These are phyloP conservation scores for Solanum chilense DNA, from an alignment of 257 asterid species.

Conservation along the genomic window DNA sequence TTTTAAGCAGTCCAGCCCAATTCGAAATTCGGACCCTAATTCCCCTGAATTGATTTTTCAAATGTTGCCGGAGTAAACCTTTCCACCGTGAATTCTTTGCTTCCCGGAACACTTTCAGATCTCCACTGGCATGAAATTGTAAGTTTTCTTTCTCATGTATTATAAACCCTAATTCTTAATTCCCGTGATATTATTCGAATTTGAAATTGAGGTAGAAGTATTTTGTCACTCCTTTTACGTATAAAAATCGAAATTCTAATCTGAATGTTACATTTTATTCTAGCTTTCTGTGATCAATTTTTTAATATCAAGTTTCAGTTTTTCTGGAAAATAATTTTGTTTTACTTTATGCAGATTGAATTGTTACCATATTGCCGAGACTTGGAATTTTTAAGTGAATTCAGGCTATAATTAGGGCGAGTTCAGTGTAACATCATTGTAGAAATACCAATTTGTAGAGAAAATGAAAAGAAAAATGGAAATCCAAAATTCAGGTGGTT, in stretches of 20 bases:
- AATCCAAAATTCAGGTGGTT: conserved; percentile 19
- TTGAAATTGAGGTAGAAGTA: not conserved
- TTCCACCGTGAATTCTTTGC: not conserved
- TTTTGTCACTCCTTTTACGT: not conserved
- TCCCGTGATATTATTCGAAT: not conserved
- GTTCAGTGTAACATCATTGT: not conserved
- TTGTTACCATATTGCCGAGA: not conserved
- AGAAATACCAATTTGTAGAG: too few relatives aligned
- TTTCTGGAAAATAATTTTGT: not conserved
- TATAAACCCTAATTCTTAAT: not conserved
- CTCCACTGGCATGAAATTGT: not conserved
- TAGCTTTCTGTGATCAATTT: not conserved
- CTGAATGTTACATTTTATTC: not conserved
- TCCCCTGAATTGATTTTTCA: not conserved
- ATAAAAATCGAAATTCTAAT: not conserved
- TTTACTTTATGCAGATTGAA: not conserved
- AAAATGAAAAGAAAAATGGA: conserved; percentile 23
- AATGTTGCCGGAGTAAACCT: not conserved
- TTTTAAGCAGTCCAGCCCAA: not conserved
- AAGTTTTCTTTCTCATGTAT: not conserved
- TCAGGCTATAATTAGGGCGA: not conserved
- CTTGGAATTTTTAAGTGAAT: not conserved
- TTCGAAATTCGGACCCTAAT: not conserved
- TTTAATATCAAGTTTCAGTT: not conserved
- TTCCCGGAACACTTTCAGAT: not conserved